Conservation (phyloP, 495 filamentous ascomycete genomes). For the Daldinia childiae region DNA sequence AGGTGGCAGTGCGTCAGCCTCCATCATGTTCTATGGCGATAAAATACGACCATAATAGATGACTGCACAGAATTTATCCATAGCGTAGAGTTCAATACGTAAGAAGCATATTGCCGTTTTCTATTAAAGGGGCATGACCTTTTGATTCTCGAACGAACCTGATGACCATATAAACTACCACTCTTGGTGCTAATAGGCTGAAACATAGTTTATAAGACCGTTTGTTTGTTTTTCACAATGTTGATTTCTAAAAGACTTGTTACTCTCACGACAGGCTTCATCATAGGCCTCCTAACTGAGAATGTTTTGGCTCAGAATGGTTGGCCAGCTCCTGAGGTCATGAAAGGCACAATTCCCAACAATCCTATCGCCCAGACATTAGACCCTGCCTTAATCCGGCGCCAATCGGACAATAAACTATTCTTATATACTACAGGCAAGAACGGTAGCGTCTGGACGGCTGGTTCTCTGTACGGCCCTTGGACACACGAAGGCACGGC, state of each 20-base stretch:
- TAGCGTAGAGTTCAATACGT: neutral
- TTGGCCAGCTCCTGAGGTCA: slow-evolving; percentile 25
- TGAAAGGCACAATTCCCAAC: slow-evolving; percentile 32
- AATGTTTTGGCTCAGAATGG: slow-evolving; percentile 13
- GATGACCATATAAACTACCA: neutral
- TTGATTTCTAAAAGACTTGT: neutral
- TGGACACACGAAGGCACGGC: slow-evolving; percentile 67
- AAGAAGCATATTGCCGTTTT: neutral
- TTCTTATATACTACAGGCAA: slow-evolving; percentile 16
- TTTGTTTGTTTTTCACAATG: neutral
- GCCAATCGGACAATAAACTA: slow-evolving; percentile 25
- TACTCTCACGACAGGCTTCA: neutral
- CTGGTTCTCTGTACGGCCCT: slow-evolving; percentile 55
- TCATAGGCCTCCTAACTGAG: neutral
- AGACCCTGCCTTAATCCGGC: slow-evolving; percentile 28
- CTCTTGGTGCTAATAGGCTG: neutral
- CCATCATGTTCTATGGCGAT: neutral
- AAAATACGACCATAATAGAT: neutral
- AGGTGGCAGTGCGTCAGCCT: neutral
- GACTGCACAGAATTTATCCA: neutral
- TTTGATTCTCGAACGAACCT: neutral
- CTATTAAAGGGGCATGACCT: neutral
- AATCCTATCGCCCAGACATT: slow-evolving; percentile 30
- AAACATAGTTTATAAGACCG: neutral
- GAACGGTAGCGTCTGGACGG: slow-evolving; percentile 29